Conservation (phyloP, 2,329 filamentous ascomycete species). For the Ophiostoma australiae region DNA sequence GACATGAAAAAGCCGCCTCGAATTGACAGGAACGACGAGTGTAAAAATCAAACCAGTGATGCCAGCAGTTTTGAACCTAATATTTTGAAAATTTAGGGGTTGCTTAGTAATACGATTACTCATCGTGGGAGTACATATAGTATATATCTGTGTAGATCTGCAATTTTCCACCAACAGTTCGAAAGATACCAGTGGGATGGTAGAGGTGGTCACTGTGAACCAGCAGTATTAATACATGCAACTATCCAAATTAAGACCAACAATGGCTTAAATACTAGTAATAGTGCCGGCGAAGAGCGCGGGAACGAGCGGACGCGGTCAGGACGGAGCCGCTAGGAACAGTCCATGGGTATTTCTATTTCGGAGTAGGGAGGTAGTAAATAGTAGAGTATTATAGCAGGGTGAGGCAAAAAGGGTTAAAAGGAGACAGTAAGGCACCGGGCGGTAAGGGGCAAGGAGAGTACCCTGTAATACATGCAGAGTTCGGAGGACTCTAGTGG, state of each 20-base stretch:
- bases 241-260: too few relatives aligned
- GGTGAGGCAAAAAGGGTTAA: not conserved
- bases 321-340: slow-evolving; percentile 3
- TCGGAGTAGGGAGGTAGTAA: not conserved
- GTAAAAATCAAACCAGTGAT: not conserved
- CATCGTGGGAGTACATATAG: too few relatives aligned
- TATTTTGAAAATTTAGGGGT: not conserved
- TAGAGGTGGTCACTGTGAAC: not conserved
- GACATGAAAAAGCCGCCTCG: not conserved
- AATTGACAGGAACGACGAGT: not conserved
- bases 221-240: too few relatives aligned
- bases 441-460: not conserved
- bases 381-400: not conserved
- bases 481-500: not conserved
- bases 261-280: not conserved
- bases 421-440: not conserved
- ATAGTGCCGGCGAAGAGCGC: not conserved
- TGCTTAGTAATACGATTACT: not conserved
- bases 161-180: too few relatives aligned
- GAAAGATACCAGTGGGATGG: not conserved
- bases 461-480: not conserved
- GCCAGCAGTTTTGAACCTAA: not conserved
- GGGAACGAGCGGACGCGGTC: slow-evolving; percentile 1
- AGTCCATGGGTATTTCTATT: not conserved
- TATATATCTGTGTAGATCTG: too few relatives aligned